Evolutionary conservation across 1,284 basidiomycete genomes (phyloP).

Genomic region (Cerrena zonata): DNA sequence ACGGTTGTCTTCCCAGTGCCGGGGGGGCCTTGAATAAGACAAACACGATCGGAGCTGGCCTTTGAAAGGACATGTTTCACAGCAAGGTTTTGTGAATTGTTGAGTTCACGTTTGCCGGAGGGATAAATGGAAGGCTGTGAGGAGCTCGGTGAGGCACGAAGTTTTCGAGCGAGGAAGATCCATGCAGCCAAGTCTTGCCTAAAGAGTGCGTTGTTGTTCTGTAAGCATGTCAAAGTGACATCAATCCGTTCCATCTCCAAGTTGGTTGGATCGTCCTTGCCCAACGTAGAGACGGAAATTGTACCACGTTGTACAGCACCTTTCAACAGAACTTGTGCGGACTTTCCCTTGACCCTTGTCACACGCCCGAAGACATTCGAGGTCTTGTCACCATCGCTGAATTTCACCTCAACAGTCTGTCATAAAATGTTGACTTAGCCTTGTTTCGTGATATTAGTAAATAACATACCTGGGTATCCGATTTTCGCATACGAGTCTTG

Average conservation of each 20-base stretch:
- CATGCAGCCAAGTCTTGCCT: constrained; percentile 5
- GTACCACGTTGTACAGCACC: constrained; percentile 5
- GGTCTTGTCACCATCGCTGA: too few relatives aligned
- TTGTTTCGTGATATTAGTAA: background rate
- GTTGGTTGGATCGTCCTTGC: constrained; percentile 15
- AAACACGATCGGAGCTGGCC: constrained; percentile 3
- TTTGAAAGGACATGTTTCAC: constrained; percentile 13
- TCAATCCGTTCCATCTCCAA: constrained; percentile 12
- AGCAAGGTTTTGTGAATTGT: constrained; percentile 14
- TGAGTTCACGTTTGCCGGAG: constrained; percentile 8
- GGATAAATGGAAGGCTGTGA: constrained; percentile 1
- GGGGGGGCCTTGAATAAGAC: constrained; percentile 19
- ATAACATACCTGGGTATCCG: constrained; percentile 14
- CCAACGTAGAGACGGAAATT: constrained; percentile 14
- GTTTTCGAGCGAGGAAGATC: constrained; percentile 7
- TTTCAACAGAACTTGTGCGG: constrained; percentile 8
- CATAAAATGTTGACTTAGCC: background rate
- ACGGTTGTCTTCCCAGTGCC: constrained; percentile 32
- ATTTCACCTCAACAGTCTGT: too few relatives aligned
- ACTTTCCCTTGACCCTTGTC: constrained; percentile 9
- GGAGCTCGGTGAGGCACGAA: background rate
- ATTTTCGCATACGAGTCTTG: constrained; percentile 17
- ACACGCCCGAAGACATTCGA: constrained; percentile 5
- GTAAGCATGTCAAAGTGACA: constrained; percentile 9
- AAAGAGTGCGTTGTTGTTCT: constrained; percentile 5